Evolutionary conservation across 352 stramenopile genomes (phyloP).

Genomic region (Albugo laibachii): DNA sequence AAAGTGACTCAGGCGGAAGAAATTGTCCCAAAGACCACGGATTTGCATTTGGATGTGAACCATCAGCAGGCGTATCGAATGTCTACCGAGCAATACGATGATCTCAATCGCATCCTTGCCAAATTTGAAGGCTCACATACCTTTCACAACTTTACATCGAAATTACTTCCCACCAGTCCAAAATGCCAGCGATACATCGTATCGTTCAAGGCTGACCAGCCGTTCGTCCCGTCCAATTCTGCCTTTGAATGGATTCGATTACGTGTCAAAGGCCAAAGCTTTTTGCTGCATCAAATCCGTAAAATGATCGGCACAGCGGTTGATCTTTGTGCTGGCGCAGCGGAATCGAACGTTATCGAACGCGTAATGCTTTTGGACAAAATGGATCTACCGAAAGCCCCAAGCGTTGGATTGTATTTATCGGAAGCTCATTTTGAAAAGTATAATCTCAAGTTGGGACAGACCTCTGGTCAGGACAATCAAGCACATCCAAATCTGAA

Average conservation of each 20-base stretch:
- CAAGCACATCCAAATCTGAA: conserved; percentile 40
- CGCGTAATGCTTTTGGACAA: conserved; percentile 36
- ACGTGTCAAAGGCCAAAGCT: conserved; percentile 90
- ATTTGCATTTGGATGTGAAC: conserved; percentile 36
- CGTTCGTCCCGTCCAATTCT: conserved; percentile 45
- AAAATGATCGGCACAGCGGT: conserved; percentile 90
- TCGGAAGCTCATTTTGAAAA: conserved; percentile 72
- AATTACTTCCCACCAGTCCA: conserved; percentile 59
- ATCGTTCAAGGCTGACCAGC: conserved; percentile 60
- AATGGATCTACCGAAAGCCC: conserved; percentile 74
- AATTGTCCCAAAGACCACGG: conserved; percentile 14
- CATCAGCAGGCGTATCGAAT: conserved; percentile 59
- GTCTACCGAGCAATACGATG: conserved; percentile 21
- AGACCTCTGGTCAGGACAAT: conserved; percentile 16
- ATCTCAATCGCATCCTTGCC: conserved; percentile 30
- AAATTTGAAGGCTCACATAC: conserved; percentile 80
- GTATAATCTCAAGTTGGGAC: conserved; percentile 29
- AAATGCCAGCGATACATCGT: conserved; percentile 86
- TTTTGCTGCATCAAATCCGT: conserved; percentile 95
- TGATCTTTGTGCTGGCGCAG: conserved; percentile 47
- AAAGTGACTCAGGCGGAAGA: conserved; percentile 4
- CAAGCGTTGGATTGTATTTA: conserved; percentile 70
- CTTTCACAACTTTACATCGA: conserved; percentile 95
- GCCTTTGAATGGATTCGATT: conserved; percentile 91
- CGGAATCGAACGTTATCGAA: conserved; percentile 24